Conservation (phyloP, 2,329 filamentous ascomycete genomes). For the Escovopsis weberi region DNA sequence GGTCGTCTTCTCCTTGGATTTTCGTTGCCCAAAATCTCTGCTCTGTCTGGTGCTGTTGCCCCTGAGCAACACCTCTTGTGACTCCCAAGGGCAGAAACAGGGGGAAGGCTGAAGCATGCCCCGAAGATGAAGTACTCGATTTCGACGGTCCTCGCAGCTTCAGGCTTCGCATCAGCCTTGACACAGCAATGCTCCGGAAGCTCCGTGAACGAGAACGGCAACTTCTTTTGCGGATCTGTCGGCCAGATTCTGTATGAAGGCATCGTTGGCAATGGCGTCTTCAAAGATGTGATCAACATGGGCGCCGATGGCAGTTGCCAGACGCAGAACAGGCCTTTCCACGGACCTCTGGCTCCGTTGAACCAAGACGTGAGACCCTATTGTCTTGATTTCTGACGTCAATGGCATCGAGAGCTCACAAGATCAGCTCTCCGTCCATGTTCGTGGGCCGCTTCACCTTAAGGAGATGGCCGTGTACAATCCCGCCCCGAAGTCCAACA, state of each 20-base stretch:
- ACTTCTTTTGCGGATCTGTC: conserved; percentile 53
- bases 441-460: conserved; percentile 55
- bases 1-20: no score
- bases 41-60: not conserved
- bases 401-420: conserved; percentile 1
- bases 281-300: conserved; percentile 51
- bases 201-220: conserved; percentile 30
- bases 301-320: conserved; percentile 38
- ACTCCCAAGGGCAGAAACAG: not conserved
- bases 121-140: not conserved
- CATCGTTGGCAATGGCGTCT: conserved; percentile 44
- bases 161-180: conserved; percentile 16
- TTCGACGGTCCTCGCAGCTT: conserved; percentile 13
- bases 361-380: conserved; percentile 48
- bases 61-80: not conserved
- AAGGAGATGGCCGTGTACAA: conserved; percentile 57
- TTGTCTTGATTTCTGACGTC: no score
- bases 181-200: conserved; percentile 22
- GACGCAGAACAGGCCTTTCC: conserved; percentile 36
- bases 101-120: not conserved
- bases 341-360: conserved; percentile 49
- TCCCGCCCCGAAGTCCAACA: conserved; percentile 24
- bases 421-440: conserved; percentile 51
- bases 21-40: no score
- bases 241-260: conserved; percentile 52